These are phyloP conservation scores for Sophora flavescens DNA, from an alignment of 306 rosid genomes.

Conservation along the genomic window DNA sequence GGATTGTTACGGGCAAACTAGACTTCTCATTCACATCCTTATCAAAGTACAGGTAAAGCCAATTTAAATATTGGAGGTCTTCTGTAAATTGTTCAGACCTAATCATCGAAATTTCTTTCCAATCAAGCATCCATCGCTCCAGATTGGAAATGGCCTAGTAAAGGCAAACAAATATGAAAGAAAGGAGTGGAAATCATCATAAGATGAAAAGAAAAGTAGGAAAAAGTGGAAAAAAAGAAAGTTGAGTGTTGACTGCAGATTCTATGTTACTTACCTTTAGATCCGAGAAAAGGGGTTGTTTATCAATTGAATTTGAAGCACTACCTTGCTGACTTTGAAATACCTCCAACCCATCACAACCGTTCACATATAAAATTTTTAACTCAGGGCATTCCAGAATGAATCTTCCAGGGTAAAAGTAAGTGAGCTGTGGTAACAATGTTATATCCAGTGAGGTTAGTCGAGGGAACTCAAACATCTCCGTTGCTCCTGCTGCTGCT, in stretches of 20 bases:
- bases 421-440: neutral
- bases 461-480: neutral
- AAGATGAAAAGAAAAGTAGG: too few relatives aligned
- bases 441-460: neutral
- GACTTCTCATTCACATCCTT: neutral
- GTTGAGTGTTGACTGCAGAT: too few relatives aligned
- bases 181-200: too few relatives aligned
- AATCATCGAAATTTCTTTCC: neutral
- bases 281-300: neutral
- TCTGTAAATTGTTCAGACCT: neutral
- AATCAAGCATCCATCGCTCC: neutral
- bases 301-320: neutral
- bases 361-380: fast-evolving
- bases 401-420: slow-evolving; percentile 10
- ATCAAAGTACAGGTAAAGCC: fast-evolving
- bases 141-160: slow-evolving; percentile 14
- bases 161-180: neutral
- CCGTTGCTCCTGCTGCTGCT: neutral
- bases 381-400: neutral
- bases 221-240: neutral
- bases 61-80: neutral
- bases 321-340: neutral
- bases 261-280: neutral
- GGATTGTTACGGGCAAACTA: neutral
- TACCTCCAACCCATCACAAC: slow-evolving; percentile 12